Conservation (phyloP, 495 filamentous ascomycete genomes). For the Aspergillus asperescens region DNA sequence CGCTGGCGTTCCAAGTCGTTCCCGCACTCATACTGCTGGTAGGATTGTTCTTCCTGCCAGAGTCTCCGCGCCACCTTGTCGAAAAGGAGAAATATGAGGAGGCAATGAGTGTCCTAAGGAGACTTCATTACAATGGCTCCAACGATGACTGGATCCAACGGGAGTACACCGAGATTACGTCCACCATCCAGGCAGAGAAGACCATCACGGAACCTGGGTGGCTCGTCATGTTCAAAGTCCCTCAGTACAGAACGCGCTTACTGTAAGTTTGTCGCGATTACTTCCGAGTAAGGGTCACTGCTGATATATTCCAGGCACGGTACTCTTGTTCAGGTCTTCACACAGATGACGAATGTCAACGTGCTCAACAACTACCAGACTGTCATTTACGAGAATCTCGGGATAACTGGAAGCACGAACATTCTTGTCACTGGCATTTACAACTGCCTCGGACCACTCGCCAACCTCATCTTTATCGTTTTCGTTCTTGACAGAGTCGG, state of each 20-base stretch:
- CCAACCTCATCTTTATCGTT: conserved; percentile 45
- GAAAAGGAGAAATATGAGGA: conserved; percentile 43
- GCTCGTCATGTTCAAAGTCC: conserved; percentile 48
- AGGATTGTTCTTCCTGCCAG: conserved; percentile 50
- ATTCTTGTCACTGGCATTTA: conserved; percentile 56
- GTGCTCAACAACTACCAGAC: conserved; percentile 59
- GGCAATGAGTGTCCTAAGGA: conserved; percentile 44
- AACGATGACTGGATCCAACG: conserved; percentile 47
- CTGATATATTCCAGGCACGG: conserved; percentile 25
- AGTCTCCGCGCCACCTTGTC: conserved; percentile 52
- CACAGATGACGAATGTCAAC: conserved; percentile 50
- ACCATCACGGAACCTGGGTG: conserved; percentile 39
- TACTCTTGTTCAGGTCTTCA: conserved; percentile 33
- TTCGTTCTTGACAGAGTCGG: conserved; percentile 39
- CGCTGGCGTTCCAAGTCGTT: conserved; percentile 49
- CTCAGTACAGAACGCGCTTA: conserved; percentile 45
- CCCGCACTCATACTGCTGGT: conserved; percentile 40
- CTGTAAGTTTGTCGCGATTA: conserved; percentile 27
- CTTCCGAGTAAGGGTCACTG: conserved; percentile 14
- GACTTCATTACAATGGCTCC: conserved; percentile 44
- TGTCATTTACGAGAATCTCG: conserved; percentile 54
- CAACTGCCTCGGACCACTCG: conserved; percentile 53
- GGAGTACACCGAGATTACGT: conserved; percentile 46
- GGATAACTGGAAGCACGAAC: conserved; percentile 45
- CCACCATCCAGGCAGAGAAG: conserved; percentile 46